Base-by-base conservation (phyloP, 2,329 filamentous ascomycete genomes). In the Xylaria sp. region DNA sequence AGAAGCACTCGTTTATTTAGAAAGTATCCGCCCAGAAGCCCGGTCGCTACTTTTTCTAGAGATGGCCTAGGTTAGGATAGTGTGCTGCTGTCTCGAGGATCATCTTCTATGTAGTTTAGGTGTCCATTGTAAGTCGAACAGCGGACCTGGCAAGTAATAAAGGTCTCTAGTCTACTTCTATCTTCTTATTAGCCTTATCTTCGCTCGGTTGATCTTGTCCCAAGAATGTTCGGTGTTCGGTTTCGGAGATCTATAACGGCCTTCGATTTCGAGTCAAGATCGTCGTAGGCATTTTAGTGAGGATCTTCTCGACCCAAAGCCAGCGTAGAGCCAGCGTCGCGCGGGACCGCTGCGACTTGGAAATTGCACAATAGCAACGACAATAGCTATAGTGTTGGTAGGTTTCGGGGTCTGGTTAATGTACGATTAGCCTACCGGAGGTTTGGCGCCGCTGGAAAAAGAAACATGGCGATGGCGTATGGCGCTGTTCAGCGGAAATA, bases 251-350 rank as follows among this genome's bases (percentile, higher is more conserved):
- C 42, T 7, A 19, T 36, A 56, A 65, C 24, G 56, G 56, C 50
- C 54, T 67, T 64, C 60, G 48, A 12, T 59, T 64, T 64, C 24
- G 32, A 55, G 65, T 19, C 14, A 61, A 60, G 65, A 68, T 68
- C 65, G 45, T 47, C 6, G 32, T 58, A 17, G n/a, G 3, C 32
- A 19, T 47, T 27, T 48, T 27, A 39, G 45, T 8, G n/a, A 61
- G 42, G 42, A 68, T 61, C 51, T 51, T 12, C 39, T 21, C 32
- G 45, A 24, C 14, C n/a, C n/a, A 24, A 24, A 27, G 39, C 32
- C 27, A 17, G 19, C 6, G 17, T 17, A 24, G 24, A 27, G 39
- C 32, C 27, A 17, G 19, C 4, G 17, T 54, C 27, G 27, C 50
- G 30, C 4, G 12, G 27, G 5, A 7, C 50, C 17, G 12, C 45